A percentile compares a stretch with the other conserved stretches of the same genome.
Evolutionary conservation across 148 eudicot species (phyloP).

Genomic region (Chenopodium quinoa): DNA sequence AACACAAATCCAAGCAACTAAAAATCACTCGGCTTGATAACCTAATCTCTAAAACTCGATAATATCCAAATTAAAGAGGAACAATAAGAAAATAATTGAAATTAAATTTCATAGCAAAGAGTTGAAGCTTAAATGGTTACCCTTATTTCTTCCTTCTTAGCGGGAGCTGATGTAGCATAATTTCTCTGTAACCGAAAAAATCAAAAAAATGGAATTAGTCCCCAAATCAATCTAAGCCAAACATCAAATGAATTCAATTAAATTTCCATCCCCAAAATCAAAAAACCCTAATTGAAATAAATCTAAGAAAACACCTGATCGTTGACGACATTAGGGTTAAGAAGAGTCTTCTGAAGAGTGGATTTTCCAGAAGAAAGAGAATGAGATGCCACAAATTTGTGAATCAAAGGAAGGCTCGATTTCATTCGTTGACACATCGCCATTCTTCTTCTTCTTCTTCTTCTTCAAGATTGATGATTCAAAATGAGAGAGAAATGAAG

Average conservation of each 20-base stretch:
- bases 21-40: too few species aligned
- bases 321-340: constrained; percentile 38
- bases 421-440: constrained; percentile 69
- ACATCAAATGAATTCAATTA: too few species aligned
- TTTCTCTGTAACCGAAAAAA: constrained; percentile 29
- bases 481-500: too few species aligned
- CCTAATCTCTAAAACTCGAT: too few species aligned
- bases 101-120: too few species aligned
- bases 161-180: constrained; percentile 47
- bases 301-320: constrained; percentile 37
- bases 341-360: neutral
- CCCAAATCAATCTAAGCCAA: too few species aligned
- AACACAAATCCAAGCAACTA: too few species aligned
- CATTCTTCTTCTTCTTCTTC: constrained; percentile 28
- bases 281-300: neutral
- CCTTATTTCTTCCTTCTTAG: constrained; percentile 46
- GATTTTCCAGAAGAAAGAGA: constrained; percentile 43
- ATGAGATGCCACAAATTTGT: constrained; percentile 35
- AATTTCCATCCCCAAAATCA: neutral
- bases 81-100: too few species aligned
- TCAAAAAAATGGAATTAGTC: neutral
- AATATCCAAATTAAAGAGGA: too few species aligned
- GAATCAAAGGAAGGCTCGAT: constrained; percentile 46
- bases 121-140: constrained; percentile 16
- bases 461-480: too few species aligned